A percentile compares a stretch with the other conserved stretches of the same genome.
These are phyloP conservation scores for Yamadazyma olivae DNA, from an alignment of 805 yeast genomes.

Conservation along the genomic window DNA sequence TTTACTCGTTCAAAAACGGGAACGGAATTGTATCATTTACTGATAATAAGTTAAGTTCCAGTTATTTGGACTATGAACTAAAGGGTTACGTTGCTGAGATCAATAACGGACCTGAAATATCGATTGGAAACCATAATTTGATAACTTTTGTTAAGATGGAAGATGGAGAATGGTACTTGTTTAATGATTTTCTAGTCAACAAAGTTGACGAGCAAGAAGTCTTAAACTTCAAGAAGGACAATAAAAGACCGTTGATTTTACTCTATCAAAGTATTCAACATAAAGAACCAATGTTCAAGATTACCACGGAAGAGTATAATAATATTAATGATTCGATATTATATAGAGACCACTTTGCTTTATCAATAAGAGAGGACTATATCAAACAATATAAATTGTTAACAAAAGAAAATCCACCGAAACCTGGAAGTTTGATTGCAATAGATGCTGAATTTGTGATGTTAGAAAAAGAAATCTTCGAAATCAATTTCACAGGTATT, in stretches of 20 bases:
- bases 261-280: slow-evolving; percentile 49
- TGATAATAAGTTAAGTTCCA: slow-evolving; percentile 8
- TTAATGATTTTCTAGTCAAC: slow-evolving; percentile 87
- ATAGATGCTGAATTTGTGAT: slow-evolving; percentile 96
- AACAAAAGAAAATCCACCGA: slow-evolving; percentile 68
- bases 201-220: slow-evolving; percentile 76
- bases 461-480: slow-evolving; percentile 72
- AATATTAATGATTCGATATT: slow-evolving; percentile 61
- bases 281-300: slow-evolving; percentile 35
- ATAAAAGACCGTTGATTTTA: slow-evolving; percentile 81
- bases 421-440: slow-evolving; percentile 75
- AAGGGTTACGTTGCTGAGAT: slow-evolving; percentile 71
- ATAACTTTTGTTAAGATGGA: slow-evolving; percentile 55
- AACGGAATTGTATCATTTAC: slow-evolving; percentile 6
- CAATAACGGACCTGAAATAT: slow-evolving; percentile 38
- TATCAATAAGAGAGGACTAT: slow-evolving; percentile 56
- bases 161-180: slow-evolving; percentile 65
- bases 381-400: slow-evolving; percentile 66
- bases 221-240: slow-evolving; percentile 62
- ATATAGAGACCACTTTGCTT: slow-evolving; percentile 72
- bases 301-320: slow-evolving; percentile 24
- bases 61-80: slow-evolving; percentile 52
- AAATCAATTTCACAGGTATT: slow-evolving; percentile 69
- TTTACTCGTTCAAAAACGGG: slow-evolving; percentile 4
- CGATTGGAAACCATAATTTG: slow-evolving; percentile 49